phyloP scores from a whole-genome alignment of 345 rosid species.

The Fremontodendron californicum region DNA sequence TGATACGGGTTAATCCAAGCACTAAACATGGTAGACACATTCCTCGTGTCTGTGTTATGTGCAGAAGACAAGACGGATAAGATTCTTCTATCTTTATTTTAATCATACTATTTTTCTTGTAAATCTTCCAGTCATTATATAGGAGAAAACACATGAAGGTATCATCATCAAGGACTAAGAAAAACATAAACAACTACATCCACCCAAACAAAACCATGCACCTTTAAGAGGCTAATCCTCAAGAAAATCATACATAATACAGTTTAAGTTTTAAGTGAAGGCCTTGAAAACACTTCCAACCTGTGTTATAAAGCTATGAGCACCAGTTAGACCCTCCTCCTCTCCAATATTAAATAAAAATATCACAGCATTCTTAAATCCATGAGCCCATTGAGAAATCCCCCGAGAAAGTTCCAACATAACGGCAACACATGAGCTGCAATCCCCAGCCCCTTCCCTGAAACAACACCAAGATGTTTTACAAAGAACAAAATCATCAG shows the following conservation, averaged over 20 bases:
- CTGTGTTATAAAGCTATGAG: constrained; percentile 98
- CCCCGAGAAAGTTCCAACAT: constrained; percentile 97
- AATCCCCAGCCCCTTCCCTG: constrained; percentile 98
- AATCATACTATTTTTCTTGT: background rate
- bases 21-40: background rate
- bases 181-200: background rate
- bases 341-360: constrained; percentile 92
- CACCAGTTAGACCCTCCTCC: constrained; percentile 95
- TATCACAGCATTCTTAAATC: constrained; percentile 80
- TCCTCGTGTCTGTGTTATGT: background rate
- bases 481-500: background rate
- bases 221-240: background rate
- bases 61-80: background rate
- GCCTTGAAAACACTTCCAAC: constrained; percentile 31
- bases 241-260: background rate
- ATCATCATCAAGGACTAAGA: background rate
- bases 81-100: background rate
- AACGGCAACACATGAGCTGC: constrained; percentile 92
- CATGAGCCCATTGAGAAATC: constrained; percentile 89
- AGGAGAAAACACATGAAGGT: background rate
- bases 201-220: background rate
- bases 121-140: background rate
- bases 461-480: constrained; percentile 17
- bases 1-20: background rate
- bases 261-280: background rate